phyloP scores from a whole-genome alignment of 2,329 filamentous ascomycete genomes.

The Niveomyces coronatus region DNA sequence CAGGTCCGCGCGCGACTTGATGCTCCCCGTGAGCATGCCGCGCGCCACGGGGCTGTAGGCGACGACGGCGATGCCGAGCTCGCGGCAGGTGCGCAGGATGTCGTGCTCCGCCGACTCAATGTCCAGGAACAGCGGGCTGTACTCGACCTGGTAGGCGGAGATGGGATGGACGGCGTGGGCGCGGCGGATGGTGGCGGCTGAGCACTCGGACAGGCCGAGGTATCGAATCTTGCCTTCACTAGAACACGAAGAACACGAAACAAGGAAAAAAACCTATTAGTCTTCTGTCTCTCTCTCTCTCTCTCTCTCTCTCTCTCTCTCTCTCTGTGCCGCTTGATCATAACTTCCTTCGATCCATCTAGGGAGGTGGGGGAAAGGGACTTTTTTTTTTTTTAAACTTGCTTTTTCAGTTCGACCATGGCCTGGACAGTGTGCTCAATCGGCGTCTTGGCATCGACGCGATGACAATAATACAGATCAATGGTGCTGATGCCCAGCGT shows the following conservation, averaged over 20 bases:
- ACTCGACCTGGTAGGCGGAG: constrained; percentile 42
- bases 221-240: constrained; percentile 48
- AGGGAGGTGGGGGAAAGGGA: no score
- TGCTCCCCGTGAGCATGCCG: constrained; percentile 43
- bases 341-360: no score
- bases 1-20: no score
- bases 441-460: constrained; percentile 34
- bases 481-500: constrained; percentile 40
- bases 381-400: no score
- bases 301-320: no score
- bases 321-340: no score
- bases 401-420: constrained; percentile 35
- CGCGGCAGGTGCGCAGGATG: constrained; percentile 42
- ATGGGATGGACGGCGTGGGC: constrained; percentile 38
- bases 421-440: constrained; percentile 39
- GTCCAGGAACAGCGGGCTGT: constrained; percentile 42
- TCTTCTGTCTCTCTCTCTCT: no score
- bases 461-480: constrained; percentile 46
- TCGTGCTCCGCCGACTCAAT: constrained; percentile 42
- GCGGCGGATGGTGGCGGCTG: constrained; percentile 37
- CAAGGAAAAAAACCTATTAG: no score
- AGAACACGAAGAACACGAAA: no score
- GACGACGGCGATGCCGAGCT: constrained; percentile 46
- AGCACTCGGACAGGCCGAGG: constrained; percentile 43
- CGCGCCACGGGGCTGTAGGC: constrained; percentile 50